A percentile compares a stretch with the other conserved stretches of the same genome.
Evolutionary conservation across 768 basidiomycete species (phyloP).

Genomic region (Hygrophoropsis aurantiaca): DNA sequence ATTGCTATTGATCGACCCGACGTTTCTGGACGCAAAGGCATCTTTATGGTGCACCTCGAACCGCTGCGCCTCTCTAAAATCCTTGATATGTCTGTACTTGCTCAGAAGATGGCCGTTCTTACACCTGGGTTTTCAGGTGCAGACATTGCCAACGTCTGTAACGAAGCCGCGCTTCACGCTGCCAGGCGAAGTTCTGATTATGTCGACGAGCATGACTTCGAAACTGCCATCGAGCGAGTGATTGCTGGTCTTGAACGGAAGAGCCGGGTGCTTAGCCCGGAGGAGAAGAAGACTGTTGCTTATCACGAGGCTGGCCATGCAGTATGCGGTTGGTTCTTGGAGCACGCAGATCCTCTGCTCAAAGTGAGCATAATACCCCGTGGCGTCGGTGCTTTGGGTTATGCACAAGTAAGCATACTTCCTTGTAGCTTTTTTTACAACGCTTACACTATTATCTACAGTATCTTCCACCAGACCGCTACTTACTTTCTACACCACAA

Average conservation of each 20-base stretch:
- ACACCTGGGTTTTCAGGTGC: conserved; percentile 99
- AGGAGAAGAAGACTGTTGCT: conserved; percentile 98
- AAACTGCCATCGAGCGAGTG: conserved; percentile 96
- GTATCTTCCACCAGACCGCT: conserved; percentile 95
- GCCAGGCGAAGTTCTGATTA: conserved; percentile 80
- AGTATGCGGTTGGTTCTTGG: conserved; percentile 97
- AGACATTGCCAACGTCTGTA: conserved; percentile 98
- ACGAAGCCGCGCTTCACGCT: conserved; percentile 94
- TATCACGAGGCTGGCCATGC: conserved; percentile 99
- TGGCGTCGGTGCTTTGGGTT: conserved; percentile 93
- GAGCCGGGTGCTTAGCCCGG: conserved; percentile 85
- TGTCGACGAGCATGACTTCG: conserved; percentile 86
- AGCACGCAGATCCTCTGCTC: conserved; percentile 93
- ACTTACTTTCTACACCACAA: conserved; percentile 93
- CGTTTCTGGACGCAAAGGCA: conserved; percentile 89
- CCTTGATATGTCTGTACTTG: conserved; percentile 57
- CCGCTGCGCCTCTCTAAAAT: conserved; percentile 71
- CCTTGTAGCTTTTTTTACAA: background rate
- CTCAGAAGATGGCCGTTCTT: conserved; percentile 92
- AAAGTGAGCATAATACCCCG: conserved; percentile 99
- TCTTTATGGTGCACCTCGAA: conserved; percentile 88
- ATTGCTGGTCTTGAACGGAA: conserved; percentile 97
- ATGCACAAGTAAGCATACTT: conserved; percentile 72
- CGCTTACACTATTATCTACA: conserved; percentile 29
- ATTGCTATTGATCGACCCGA: conserved; percentile 95